Base-by-base conservation (phyloP, 2,329 filamentous ascomycete species). In the Penicillium expansum region DNA sequence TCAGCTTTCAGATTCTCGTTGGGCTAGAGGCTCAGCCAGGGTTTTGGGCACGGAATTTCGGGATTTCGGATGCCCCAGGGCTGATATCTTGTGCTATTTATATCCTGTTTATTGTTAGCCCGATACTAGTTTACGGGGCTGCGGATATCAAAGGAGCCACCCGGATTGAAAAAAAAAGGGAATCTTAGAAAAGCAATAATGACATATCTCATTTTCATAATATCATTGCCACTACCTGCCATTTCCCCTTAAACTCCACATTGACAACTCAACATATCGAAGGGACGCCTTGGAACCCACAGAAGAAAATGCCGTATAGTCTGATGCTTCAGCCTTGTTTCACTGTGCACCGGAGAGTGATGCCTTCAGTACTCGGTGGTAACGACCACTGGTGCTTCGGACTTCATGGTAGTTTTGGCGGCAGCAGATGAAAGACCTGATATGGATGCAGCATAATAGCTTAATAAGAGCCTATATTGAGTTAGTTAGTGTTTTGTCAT, bases 171-270 rank as follows among this genome's bases (percentile, higher is more conserved):
- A 10, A 32, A 7, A 16, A 22, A 45, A 52, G 5, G 5, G 30
- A 42, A 24, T 18, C 33, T 3, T 33, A 33, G 29, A 49, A 49
- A 24, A 55, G 44, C 32, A 55, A 55, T 43, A 55, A 44, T 43
- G 47, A 55, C 52, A 55, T 55, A 22, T 51, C 52, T 55, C 52
- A 55, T 55, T 50, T 55, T 43, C 52, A 55, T 55, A 51, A 51
- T 55, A 50, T 55, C 52, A 55, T 55, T 51, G 52, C 38, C 45
- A 55, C 47, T 51, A 49, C 45, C 52, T 55, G 41, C 50, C 50
- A 20, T 50, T 43, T 37, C 45, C 45, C 44, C 52, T 30, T 43
- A 24, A 55, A 55, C 52, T 55, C 52, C 52, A 43, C 30, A 50
- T 29, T 50, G 52, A 44, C 47, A 51, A 38, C 24, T 50, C 38